Conservation (phyloP, 2,329 filamentous ascomycete species). For the Metarhizium brunneum region DNA sequence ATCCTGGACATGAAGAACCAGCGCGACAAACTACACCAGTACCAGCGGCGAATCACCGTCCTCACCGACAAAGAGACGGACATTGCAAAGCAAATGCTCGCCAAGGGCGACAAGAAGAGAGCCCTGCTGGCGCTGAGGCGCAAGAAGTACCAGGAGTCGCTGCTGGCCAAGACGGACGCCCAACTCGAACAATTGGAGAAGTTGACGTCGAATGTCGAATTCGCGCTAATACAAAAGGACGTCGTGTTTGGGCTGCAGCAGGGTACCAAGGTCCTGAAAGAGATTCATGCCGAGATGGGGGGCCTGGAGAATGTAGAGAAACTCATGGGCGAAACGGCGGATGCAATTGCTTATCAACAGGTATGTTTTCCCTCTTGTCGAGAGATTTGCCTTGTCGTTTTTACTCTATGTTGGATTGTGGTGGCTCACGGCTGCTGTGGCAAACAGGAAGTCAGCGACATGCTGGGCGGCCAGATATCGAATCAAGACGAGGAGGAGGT, state of each 20-base stretch:
- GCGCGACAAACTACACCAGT: slow-evolving; percentile 93
- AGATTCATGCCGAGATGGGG: slow-evolving; percentile 94
- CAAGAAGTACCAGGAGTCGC: slow-evolving; percentile 93
- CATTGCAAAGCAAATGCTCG: slow-evolving; percentile 75
- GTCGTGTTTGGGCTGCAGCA: slow-evolving; percentile 87
- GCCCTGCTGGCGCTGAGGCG: slow-evolving; percentile 82
- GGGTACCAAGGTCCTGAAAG: slow-evolving; percentile 78
- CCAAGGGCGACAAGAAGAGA: slow-evolving; percentile 66
- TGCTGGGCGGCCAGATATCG: slow-evolving; percentile 80
- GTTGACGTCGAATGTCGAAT: slow-evolving; percentile 83
- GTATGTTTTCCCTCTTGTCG: slow-evolving; percentile 33
- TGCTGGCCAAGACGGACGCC: slow-evolving; percentile 80
- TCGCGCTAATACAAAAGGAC: slow-evolving; percentile 94
- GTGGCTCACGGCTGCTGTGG: neutral
- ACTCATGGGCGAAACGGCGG: slow-evolving; percentile 84
- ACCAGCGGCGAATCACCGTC: slow-evolving; percentile 80
- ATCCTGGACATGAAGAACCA: slow-evolving; percentile 97
- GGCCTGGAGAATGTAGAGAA: slow-evolving; percentile 90
- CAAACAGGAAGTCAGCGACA: slow-evolving; percentile 76
- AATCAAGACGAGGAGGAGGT: slow-evolving; percentile 97
- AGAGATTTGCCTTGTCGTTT: neutral
- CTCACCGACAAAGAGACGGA: slow-evolving; percentile 82
- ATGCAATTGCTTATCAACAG: slow-evolving; percentile 85
- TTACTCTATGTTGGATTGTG: neutral
- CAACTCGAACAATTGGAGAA: slow-evolving; percentile 92